These are phyloP conservation scores for Yamadazyma trypodendri DNA, from an alignment of 1,139 yeast species.

Conservation along the genomic window DNA sequence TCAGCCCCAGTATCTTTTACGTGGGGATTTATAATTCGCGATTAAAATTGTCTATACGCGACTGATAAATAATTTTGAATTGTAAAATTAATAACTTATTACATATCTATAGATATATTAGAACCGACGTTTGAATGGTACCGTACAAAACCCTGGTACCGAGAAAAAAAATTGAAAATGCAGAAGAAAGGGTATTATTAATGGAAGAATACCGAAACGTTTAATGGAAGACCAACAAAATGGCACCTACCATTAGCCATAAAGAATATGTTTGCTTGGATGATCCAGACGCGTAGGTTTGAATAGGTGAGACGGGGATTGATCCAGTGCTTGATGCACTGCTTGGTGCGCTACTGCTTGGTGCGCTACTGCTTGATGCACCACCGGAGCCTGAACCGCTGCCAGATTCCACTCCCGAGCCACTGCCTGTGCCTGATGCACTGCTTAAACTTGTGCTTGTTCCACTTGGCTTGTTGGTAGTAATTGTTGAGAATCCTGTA, in stretches of 20 bases:
- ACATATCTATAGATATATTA: not conserved
- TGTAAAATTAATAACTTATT: too few species aligned
- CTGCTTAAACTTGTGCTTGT: too few species aligned
- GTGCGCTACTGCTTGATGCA: not conserved
- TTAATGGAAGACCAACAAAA: not conserved
- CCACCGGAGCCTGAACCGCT: too few species aligned
- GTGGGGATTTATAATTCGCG: too few species aligned
- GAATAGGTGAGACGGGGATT: not conserved
- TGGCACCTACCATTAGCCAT: not conserved
- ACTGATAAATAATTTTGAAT: too few species aligned
- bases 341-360: not conserved
- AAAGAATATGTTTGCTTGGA: not conserved
- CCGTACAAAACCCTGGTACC: not conserved
- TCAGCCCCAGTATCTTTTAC: too few species aligned
- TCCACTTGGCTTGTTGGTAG: too few species aligned
- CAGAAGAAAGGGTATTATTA: not conserved
- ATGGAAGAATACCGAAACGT: slow-evolving; percentile 1
- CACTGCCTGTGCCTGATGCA: too few species aligned
- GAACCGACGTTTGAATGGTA: not conserved
- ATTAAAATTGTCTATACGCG: not conserved
- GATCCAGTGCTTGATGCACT: not conserved
- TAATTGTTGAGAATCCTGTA: not conserved
- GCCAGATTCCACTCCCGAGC: too few species aligned
- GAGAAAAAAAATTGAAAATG: not conserved
- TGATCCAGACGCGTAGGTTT: slow-evolving; percentile 3